phyloP scores from a whole-genome alignment of 805 yeast genomes.

The Kodamaea hsintzibuensis region DNA sequence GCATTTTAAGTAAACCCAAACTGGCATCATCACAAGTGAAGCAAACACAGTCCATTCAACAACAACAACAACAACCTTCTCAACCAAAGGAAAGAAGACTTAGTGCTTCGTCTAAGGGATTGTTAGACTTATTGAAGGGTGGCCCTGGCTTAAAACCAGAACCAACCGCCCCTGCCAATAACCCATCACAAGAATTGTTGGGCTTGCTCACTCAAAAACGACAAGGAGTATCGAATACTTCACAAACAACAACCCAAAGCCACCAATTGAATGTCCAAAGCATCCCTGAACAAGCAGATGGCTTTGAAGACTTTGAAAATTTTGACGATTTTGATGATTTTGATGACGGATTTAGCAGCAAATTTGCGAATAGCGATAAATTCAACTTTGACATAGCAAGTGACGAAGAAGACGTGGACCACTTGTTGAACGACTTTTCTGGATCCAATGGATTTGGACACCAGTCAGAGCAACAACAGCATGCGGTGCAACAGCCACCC shows the following conservation, averaged over 20 bases:
- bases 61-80: background rate
- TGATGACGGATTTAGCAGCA: constrained; percentile 33
- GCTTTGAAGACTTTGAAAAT: constrained; percentile 19
- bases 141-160: constrained; percentile 1
- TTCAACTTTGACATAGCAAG: constrained; percentile 32
- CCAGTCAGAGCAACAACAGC: background rate
- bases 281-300: background rate
- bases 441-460: background rate
- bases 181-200: constrained; percentile 15
- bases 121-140: constrained; percentile 15
- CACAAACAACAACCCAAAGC: background rate
- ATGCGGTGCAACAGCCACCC: constrained; percentile 1
- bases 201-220: constrained; percentile 10
- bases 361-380: constrained; percentile 4
- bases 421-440: constrained; percentile 12
- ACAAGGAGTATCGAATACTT: background rate
- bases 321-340: constrained; percentile 30
- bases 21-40: constrained; percentile 2
- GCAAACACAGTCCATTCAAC: background rate
- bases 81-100: constrained; percentile 7
- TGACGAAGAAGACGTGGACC: constrained; percentile 35
- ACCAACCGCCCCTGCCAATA: background rate
- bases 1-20: constrained; percentile 8
- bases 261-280: background rate
- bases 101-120: constrained; percentile 5